These are phyloP conservation scores for Diutina sp. DNA, from an alignment of 1,139 yeast species.

Conservation along the genomic window DNA sequence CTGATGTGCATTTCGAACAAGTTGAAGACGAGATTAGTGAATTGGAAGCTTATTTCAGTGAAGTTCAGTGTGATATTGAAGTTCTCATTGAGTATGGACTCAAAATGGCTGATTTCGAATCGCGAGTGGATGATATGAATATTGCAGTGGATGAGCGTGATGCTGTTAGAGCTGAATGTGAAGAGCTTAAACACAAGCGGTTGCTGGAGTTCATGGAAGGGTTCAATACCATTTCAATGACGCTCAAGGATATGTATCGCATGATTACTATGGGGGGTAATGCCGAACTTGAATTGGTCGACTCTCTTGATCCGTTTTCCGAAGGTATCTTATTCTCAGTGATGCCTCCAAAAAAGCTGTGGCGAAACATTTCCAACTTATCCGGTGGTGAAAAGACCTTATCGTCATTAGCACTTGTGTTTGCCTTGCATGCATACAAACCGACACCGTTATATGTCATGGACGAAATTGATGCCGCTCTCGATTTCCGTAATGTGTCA, in stretches of 20 bases:
- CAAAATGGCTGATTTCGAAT: constrained; percentile 50
- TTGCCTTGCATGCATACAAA: constrained; percentile 90
- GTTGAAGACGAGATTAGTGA: constrained; percentile 41
- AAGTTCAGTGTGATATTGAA: constrained; percentile 58
- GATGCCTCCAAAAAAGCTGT: constrained; percentile 97
- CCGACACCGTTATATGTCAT: constrained; percentile 97
- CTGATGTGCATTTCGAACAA: constrained; percentile 32
- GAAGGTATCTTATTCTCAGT: constrained; percentile 96
- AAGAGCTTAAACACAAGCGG: constrained; percentile 60
- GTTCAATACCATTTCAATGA: constrained; percentile 71
- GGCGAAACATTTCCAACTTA: constrained; percentile 89
- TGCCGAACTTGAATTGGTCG: constrained; percentile 93
- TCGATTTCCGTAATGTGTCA: constrained; percentile 92
- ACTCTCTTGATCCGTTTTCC: constrained; percentile 93
- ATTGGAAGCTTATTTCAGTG: constrained; percentile 44
- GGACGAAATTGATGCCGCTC: constrained; percentile 99
- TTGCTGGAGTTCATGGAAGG: constrained; percentile 91
- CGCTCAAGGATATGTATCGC: constrained; percentile 93
- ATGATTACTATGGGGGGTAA: constrained; percentile 99
- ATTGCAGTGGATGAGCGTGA: constrained; percentile 59
- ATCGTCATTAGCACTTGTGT: constrained; percentile 88
- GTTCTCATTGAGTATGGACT: constrained; percentile 66
- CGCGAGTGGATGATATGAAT: constrained; percentile 55
- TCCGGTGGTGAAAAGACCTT: constrained; percentile 98
- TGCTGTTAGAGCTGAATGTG: constrained; percentile 46